Conservation (phyloP, 2,329 filamentous ascomycete species). For the Malbranchea cinnamomea region DNA sequence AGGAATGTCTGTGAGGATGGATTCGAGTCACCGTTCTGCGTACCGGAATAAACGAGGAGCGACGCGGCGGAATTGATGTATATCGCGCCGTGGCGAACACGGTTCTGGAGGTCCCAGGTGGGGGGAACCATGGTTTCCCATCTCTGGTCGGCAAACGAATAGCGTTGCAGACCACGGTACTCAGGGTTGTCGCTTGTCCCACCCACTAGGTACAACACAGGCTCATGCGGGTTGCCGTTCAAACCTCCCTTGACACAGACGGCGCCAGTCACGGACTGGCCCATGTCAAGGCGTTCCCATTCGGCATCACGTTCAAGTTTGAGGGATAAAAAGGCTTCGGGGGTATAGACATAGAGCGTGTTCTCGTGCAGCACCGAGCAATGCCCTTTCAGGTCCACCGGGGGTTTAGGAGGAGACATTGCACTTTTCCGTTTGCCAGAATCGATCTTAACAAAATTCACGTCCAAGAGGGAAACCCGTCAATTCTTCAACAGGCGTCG, state of each 20-base stretch:
- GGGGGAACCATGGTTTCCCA: slow-evolving; percentile 43
- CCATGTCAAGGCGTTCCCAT: slow-evolving; percentile 54
- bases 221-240: slow-evolving; percentile 38
- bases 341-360: slow-evolving; percentile 71
- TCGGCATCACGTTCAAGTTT: slow-evolving; percentile 50
- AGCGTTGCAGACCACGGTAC: slow-evolving; percentile 64
- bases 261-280: slow-evolving; percentile 56
- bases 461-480: too few relatives aligned
- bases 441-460: too few relatives aligned
- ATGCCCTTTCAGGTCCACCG: slow-evolving; percentile 54
- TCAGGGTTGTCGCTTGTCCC: slow-evolving; percentile 42
- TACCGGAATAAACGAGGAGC: slow-evolving; percentile 71
- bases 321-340: slow-evolving; percentile 60
- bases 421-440: too few relatives aligned
- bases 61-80: slow-evolving; percentile 57
- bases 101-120: slow-evolving; percentile 47
- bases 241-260: slow-evolving; percentile 60
- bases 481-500: too few relatives aligned
- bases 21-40: slow-evolving; percentile 41
- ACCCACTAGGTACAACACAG: slow-evolving; percentile 68
- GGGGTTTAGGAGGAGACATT: slow-evolving; percentile 61
- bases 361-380: slow-evolving; percentile 72
- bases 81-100: slow-evolving; percentile 57
- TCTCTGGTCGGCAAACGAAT: slow-evolving; percentile 38
- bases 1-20: slow-evolving; percentile 62